Evolutionary conservation across 768 basidiomycete species (phyloP).

Genomic region (Collybia mongolica): DNA sequence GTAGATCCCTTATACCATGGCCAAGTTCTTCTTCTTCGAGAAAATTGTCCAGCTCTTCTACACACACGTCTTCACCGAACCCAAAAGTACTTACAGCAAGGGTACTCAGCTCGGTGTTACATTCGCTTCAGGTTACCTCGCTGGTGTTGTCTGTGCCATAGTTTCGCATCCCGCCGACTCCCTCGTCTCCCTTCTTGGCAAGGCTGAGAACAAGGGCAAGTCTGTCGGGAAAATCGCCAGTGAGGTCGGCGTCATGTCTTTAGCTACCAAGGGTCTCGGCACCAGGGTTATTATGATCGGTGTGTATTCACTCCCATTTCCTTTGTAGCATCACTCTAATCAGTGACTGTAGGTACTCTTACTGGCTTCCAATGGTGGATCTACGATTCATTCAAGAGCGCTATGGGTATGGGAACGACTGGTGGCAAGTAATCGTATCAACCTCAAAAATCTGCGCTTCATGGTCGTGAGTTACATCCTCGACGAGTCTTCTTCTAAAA

Average conservation of each 20-base stretch:
- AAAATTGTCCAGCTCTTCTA: conserved; percentile 86
- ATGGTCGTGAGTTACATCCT: conserved; percentile 5
- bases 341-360: conserved; percentile 30
- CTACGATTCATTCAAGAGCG: conserved; percentile 82
- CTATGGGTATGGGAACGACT: conserved; percentile 85
- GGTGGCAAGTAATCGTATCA: conserved; percentile 70
- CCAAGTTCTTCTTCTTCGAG: conserved; percentile 97
- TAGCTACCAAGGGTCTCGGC: conserved; percentile 85
- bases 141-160: conserved; percentile 93
- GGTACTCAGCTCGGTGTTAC: conserved; percentile 86
- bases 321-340: neutral
- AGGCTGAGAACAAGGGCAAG: conserved; percentile 84
- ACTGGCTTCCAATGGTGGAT: conserved; percentile 94
- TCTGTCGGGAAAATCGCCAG: conserved; percentile 63
- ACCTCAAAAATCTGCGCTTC: conserved; percentile 1
- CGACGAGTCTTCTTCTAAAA: too few relatives aligned
- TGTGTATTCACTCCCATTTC: conserved; percentile 28
- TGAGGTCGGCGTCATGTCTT: conserved; percentile 62
- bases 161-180: conserved; percentile 98
- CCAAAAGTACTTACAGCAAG: conserved; percentile 79
- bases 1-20: conserved; percentile 97
- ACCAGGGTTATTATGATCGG: conserved; percentile 88
- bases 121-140: conserved; percentile 88
- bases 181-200: conserved; percentile 91
- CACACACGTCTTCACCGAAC: conserved; percentile 79